Base-by-base conservation (phyloP, 495 filamentous ascomycete species). In the Xylaria flabelliformis region DNA sequence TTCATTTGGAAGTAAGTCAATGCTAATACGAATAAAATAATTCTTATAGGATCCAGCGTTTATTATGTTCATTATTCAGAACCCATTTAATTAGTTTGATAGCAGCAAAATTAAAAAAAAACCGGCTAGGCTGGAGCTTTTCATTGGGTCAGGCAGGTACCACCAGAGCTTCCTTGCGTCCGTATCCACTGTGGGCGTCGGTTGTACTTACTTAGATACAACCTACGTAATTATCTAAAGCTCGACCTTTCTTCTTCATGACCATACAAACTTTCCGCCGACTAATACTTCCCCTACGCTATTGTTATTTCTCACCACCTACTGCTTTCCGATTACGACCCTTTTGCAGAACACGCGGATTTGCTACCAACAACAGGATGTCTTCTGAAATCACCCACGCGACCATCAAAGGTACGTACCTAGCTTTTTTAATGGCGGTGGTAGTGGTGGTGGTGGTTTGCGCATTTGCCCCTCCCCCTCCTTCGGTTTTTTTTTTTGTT, bases 401-500 rank as follows among this genome's bases (percentile, higher is more conserved):
- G 77, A 91, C 88, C 75, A 90, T 90, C 83, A 83, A 87, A 76
- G 83, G 84, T 85, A 80, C 50, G 80, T 80, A 69, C 46, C 7
- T 19, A 39, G n/a, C 17, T 12, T 53, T 63, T n/a, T 55, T 59
- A 39, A 24, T 55, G 26, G 39, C 53, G 9, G 34, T 36, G 34
- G 34, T 36, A 6, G 36, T 39, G 5, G 66, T 44, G 29, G 48
- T 58, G 15, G 48, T 34, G 48, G 42, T 24, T 65, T 50, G 58
- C 46, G 17, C 17, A 8, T 59, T 61, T 55, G 50, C 66, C 66
- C 46, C 50, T 69, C 48, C 53, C 53, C 26, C 44, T 21, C 19
- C 58, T 46, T 36, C 1, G 17, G 13, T 36, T 24, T n/a, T 50
- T 24, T n/a, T 50, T 51, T 65, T 67, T 67, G 39, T 63, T 64